Evolutionary conservation across 2,329 filamentous ascomycete species (phyloP).

Genomic region (Aureobasidium sp.): DNA sequence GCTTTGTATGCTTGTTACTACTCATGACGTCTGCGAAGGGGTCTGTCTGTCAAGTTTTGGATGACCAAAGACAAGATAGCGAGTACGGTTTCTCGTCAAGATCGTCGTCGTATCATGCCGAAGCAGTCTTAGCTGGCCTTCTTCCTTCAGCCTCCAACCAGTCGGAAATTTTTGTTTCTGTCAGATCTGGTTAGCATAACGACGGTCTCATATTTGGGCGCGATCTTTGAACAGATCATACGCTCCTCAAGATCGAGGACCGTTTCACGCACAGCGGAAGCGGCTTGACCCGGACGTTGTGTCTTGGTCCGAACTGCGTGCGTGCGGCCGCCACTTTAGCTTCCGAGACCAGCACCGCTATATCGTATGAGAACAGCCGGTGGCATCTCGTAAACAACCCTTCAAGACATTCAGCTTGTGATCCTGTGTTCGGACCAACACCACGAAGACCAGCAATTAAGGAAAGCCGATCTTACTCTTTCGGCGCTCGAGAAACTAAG

Average conservation of each 20-base stretch:
- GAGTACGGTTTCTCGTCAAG: neutral
- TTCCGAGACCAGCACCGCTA: conserved; percentile 3
- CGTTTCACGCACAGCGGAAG: neutral
- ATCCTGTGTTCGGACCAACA: neutral
- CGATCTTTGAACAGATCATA: conserved; percentile 5
- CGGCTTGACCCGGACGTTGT: conserved; percentile 3
- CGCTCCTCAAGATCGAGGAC: conserved; percentile 8
- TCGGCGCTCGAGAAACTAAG: neutral
- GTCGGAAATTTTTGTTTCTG: conserved; percentile 1
- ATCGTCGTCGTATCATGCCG: neutral
- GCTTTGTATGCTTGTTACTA: neutral
- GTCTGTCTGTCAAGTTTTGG: neutral
- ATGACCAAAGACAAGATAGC: neutral
- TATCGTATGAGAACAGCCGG: neutral
- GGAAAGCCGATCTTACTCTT: neutral
- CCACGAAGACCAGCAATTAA: neutral
- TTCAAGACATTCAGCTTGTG: neutral
- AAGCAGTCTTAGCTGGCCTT: neutral
- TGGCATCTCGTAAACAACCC: neutral
- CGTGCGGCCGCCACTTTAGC: conserved; percentile 7
- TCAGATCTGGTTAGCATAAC: conserved; percentile 4
- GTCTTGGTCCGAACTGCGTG: conserved; percentile 5
- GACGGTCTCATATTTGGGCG: conserved; percentile 2
- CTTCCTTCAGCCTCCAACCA: neutral
- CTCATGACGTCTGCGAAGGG: conserved; percentile 7